Evolutionary conservation across 352 stramenopile species (phyloP).

Genomic region (Lagenidium sp.): DNA sequence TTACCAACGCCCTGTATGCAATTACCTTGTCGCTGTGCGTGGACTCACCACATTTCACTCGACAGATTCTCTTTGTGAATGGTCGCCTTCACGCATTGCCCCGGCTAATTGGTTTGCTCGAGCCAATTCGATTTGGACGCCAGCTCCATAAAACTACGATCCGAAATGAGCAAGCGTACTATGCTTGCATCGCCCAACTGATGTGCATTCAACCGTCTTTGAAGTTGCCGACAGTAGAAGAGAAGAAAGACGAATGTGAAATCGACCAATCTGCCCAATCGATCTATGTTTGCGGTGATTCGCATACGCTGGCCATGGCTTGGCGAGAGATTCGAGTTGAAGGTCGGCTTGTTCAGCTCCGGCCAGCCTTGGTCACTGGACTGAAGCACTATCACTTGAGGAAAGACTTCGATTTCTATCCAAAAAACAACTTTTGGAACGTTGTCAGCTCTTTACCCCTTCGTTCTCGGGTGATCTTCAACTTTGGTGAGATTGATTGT

Average conservation of each 20-base stretch:
- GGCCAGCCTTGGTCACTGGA: conserved; percentile 84
- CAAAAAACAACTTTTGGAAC: conserved; percentile 86
- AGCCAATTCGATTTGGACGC: conserved; percentile 45
- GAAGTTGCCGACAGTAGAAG: conserved; percentile 4
- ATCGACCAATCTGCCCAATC: not conserved
- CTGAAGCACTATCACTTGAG: conserved; percentile 93
- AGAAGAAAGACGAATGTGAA: not conserved
- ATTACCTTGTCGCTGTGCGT: too few relatives aligned
- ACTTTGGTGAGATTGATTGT: conserved; percentile 95
- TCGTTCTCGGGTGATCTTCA: conserved; percentile 76
- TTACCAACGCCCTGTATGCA: too few relatives aligned
- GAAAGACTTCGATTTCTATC: conserved; percentile 84
- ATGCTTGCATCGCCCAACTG: conserved; percentile 78
- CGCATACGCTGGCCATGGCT: conserved; percentile 82
- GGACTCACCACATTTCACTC: conserved; percentile 3
- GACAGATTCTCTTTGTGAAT: conserved; percentile 59
- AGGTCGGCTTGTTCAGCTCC: conserved; percentile 12
- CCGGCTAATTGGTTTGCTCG: conserved; percentile 43
- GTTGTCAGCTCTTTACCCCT: conserved; percentile 44
- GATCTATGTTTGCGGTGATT: conserved; percentile 90
- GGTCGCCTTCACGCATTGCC: conserved; percentile 39
- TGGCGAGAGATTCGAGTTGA: conserved; percentile 60
- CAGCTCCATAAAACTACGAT: conserved; percentile 77
- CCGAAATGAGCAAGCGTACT: conserved; percentile 85
- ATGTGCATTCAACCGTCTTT: conserved; percentile 31